phyloP scores from a whole-genome alignment of 2,329 filamentous ascomycete genomes.

The Penicillium crustosum region DNA sequence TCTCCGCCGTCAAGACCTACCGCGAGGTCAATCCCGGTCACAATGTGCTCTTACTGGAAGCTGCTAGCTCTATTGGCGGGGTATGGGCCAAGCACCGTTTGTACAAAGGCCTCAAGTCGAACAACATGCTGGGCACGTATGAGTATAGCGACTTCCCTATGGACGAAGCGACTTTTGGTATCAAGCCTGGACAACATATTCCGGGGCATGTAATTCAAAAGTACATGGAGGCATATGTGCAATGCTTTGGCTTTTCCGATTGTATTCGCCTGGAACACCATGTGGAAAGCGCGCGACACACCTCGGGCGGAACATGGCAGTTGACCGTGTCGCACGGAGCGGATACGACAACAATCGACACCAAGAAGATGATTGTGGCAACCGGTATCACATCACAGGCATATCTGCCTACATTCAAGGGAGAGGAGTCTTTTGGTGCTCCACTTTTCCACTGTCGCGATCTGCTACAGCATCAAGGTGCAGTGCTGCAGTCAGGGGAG shows the following conservation, averaged over 20 bases:
- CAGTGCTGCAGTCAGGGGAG: slow-evolving; percentile 34
- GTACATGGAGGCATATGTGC: slow-evolving; percentile 59
- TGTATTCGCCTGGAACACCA: slow-evolving; percentile 52
- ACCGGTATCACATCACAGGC: slow-evolving; percentile 62
- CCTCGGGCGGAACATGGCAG: slow-evolving; percentile 39
- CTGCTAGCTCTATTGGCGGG: slow-evolving; percentile 60
- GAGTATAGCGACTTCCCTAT: slow-evolving; percentile 75
- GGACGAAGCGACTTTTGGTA: slow-evolving; percentile 53
- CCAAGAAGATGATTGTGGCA: slow-evolving; percentile 58
- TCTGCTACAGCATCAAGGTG: slow-evolving; percentile 44
- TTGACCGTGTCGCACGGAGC: slow-evolving; percentile 24
- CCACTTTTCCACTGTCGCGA: slow-evolving; percentile 60
- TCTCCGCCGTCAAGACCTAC: slow-evolving; percentile 63
- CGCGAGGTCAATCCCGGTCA: slow-evolving; percentile 58
- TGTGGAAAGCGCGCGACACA: slow-evolving; percentile 52
- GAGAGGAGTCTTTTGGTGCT: slow-evolving; percentile 51
- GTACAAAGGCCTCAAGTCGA: slow-evolving; percentile 67
- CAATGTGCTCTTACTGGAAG: slow-evolving; percentile 60
- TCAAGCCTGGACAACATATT: slow-evolving; percentile 57
- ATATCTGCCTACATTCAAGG: slow-evolving; percentile 54
- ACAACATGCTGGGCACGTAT: slow-evolving; percentile 71
- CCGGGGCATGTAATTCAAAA: slow-evolving; percentile 56
- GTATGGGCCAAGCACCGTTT: slow-evolving; percentile 68
- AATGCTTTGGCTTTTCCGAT: slow-evolving; percentile 53
- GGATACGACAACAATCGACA: slow-evolving; percentile 22